A percentile compares a stretch with the other conserved stretches of the same genome.
Conservation (phyloP, 148 eudicot genomes). For the Fagopyrum homotropicum region DNA sequence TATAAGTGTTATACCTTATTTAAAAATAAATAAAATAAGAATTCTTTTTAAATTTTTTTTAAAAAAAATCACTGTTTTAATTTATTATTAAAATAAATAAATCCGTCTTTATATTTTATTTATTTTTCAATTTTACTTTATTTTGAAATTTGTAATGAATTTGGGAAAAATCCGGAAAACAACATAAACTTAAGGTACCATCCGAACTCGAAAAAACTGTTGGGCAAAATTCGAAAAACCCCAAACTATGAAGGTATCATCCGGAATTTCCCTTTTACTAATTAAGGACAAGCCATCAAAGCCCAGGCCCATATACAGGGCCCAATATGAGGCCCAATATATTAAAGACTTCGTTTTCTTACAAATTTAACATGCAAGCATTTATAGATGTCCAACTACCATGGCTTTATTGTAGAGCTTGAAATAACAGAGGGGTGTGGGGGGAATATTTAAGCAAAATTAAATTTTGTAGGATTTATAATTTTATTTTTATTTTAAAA, state of each 20-base stretch:
- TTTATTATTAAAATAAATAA: not conserved
- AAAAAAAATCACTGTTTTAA: not conserved
- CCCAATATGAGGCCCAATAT: not conserved
- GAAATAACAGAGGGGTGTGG: not conserved
- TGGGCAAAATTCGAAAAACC: no score
- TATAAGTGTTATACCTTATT: no score
- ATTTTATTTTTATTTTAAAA: not conserved
- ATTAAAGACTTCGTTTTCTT: not conserved
- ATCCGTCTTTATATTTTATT: no score
- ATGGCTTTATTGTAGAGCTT: conserved; percentile 1
- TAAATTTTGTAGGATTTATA: conserved; percentile 3
- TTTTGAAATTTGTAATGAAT: no score
- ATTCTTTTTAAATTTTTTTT: no score
- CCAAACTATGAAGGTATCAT: no score
- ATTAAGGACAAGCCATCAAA: not conserved
- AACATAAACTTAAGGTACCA: no score
- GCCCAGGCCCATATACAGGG: not conserved
- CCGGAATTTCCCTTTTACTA: no score
- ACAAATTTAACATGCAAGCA: not conserved
- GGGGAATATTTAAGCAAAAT: not conserved
- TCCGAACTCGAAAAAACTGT: no score
- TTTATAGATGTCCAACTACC: conserved; percentile 6
- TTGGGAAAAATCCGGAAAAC: no score
- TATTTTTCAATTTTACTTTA: no score
- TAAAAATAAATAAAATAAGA: no score